phyloP scores from a whole-genome alignment of 441 rosid species.

The Pelargonium myrrhifolium region DNA sequence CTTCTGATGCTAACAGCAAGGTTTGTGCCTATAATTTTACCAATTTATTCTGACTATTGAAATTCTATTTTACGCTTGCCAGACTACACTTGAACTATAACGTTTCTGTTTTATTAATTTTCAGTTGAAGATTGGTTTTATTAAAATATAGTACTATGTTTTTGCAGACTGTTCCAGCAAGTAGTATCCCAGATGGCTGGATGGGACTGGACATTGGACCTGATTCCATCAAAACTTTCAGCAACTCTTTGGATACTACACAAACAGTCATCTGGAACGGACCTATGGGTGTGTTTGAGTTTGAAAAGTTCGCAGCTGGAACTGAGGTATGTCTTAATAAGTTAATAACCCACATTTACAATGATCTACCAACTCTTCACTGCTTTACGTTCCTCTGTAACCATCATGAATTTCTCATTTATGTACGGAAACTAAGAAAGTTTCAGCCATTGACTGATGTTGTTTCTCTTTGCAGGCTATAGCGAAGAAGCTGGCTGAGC shows the following conservation, averaged over 20 bases:
- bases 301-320: slow-evolving; percentile 75
- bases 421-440: too few species aligned
- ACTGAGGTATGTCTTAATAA: slow-evolving; percentile 50
- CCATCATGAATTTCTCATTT: too few species aligned
- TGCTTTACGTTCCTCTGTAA: background rate
- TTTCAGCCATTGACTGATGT: background rate
- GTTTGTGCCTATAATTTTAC: slow-evolving; percentile 6
- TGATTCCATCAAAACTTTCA: slow-evolving; percentile 70
- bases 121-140: too few species aligned
- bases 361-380: background rate
- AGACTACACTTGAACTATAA: too few species aligned
- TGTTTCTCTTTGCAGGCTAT: slow-evolving; percentile 38
- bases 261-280: slow-evolving; percentile 89
- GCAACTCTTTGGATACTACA: slow-evolving; percentile 59
- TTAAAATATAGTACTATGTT: background rate
- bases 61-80: too few species aligned
- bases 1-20: slow-evolving; percentile 25
- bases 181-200: slow-evolving; percentile 86
- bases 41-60: too few species aligned
- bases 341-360: background rate
- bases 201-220: slow-evolving; percentile 96
- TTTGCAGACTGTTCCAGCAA: slow-evolving; percentile 60
- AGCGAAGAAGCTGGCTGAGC: slow-evolving; percentile 68
- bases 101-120: too few species aligned
- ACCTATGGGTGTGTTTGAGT: slow-evolving; percentile 95